These are phyloP conservation scores for Serendipita sp. DNA, from an alignment of 768 basidiomycete species.

Conservation along the genomic window DNA sequence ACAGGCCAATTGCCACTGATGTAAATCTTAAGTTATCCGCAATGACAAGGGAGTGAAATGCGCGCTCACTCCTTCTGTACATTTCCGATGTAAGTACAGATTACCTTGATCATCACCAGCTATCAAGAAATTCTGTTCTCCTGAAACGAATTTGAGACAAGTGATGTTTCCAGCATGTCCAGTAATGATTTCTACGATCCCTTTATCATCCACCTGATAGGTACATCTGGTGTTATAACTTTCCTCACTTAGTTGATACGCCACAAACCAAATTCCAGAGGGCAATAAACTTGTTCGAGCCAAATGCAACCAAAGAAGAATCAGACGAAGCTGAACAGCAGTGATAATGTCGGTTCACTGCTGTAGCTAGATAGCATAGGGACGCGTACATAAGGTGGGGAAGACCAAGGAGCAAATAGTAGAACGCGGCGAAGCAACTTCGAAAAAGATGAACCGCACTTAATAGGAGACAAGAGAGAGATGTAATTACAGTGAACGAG, in stretches of 20 bases:
- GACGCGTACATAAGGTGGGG: conserved; percentile 2
- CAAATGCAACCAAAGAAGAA: conserved; percentile 36
- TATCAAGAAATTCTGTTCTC: conserved; percentile 31
- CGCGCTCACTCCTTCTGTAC: conserved; percentile 22
- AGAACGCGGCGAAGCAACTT: no score
- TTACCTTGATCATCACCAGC: conserved; percentile 66
- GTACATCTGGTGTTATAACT: not conserved
- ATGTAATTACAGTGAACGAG: no score
- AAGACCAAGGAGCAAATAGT: not conserved
- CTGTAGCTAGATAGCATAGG: conserved; percentile 28
- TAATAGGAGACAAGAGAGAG: no score
- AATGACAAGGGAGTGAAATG: conserved; percentile 5
- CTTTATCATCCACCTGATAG: conserved; percentile 34
- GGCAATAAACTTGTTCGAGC: conserved; percentile 37
- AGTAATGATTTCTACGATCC: conserved; percentile 53
- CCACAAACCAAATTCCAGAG: conserved; percentile 34
- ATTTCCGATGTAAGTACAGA: conserved; percentile 43
- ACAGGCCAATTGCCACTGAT: conserved; percentile 40
- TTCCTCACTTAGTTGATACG: not conserved
- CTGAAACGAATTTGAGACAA: conserved; percentile 46
- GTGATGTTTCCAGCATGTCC: conserved; percentile 65
- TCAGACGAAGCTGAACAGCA: conserved; percentile 22
- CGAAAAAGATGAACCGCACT: no score
- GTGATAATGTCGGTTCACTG: conserved; percentile 31
- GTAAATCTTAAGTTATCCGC: conserved; percentile 14